A percentile compares a stretch with the other conserved stretches of the same genome.
phyloP scores from a whole-genome alignment of 495 filamentous ascomycete species.

The Poronia punctata region DNA sequence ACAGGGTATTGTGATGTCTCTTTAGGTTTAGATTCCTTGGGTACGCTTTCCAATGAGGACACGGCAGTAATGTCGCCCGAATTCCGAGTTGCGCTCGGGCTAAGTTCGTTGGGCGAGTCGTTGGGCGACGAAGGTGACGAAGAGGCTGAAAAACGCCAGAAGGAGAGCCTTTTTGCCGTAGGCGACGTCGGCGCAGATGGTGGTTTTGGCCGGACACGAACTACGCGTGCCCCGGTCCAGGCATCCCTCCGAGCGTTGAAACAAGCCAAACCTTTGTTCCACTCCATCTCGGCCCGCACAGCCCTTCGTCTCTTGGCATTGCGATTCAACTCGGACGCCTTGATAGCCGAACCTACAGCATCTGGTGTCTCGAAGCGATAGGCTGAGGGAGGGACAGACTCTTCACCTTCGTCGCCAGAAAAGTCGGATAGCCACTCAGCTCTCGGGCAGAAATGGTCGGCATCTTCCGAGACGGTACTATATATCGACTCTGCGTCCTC shows the following conservation, averaged over 20 bases:
- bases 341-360: conserved; percentile 41
- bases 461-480: conserved; percentile 41
- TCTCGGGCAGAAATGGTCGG: conserved; percentile 31
- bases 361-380: conserved; percentile 63
- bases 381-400: conserved; percentile 28
- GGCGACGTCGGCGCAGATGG: conserved; percentile 27
- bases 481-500: conserved; percentile 36
- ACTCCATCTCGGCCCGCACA: conserved; percentile 67
- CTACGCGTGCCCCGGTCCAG: conserved; percentile 72
- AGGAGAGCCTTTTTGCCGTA: conserved; percentile 23
- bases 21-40: conserved; percentile 15
- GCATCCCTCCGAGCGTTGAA: conserved; percentile 71
- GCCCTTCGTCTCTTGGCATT: conserved; percentile 54
- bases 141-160: conserved; percentile 24
- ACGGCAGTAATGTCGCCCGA: conserved; percentile 21
- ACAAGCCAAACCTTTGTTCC: conserved; percentile 74
- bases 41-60: conserved; percentile 18
- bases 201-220: conserved; percentile 32
- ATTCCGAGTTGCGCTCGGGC: conserved; percentile 20
- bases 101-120: conserved; percentile 15
- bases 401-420: conserved; percentile 32
- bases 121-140: conserved; percentile 17
- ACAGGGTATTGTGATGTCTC: conserved; percentile 28
- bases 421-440: conserved; percentile 43
- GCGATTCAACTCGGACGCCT: conserved; percentile 32